phyloP scores from a whole-genome alignment of 2,329 filamentous ascomycete genomes.

The Stagonosporopsis tanaceti region DNA sequence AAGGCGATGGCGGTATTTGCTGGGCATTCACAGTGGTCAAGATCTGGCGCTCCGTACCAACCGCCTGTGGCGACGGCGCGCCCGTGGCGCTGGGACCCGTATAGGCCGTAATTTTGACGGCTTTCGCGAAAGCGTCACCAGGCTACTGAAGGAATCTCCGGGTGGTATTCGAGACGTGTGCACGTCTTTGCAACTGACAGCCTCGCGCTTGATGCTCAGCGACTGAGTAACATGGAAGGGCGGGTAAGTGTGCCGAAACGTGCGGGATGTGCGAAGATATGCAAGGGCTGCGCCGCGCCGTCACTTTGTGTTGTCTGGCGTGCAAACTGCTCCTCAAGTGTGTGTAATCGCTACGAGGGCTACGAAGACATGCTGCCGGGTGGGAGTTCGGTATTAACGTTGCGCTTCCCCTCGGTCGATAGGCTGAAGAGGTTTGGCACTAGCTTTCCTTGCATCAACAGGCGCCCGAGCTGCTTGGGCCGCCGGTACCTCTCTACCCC shows the following conservation, averaged over 20 bases:
- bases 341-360: conserved; percentile 16
- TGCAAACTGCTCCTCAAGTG: conserved; percentile 6
- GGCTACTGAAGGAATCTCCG: not conserved
- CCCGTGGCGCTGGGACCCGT: conserved; percentile 34
- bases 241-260: conserved; percentile 17
- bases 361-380: conserved; percentile 12
- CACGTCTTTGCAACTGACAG: conserved; percentile 9
- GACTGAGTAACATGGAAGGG: conserved; percentile 9
- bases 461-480: conserved; percentile 20
- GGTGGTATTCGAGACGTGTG: not conserved
- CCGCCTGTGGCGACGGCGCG: conserved; percentile 34
- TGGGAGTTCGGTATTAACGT: conserved; percentile 22
- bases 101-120: conserved; percentile 44
- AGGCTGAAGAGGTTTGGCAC: conserved; percentile 19
- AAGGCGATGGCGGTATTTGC: conserved; percentile 29
- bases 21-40: conserved; percentile 27
- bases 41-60: conserved; percentile 34
- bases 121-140: conserved; percentile 5
- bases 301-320: conserved; percentile 10
- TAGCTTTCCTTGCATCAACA: conserved; percentile 21
- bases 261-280: conserved; percentile 4
- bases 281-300: conserved; percentile 8
- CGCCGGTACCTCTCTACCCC: conserved; percentile 16
- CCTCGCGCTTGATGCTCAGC: conserved; percentile 20
- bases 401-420: conserved; percentile 19